Evolutionary conservation across 2,329 filamentous ascomycete species (phyloP), one percentile per base, ranked within the genome.

Genomic region (Pyricularia sp.): DNA sequence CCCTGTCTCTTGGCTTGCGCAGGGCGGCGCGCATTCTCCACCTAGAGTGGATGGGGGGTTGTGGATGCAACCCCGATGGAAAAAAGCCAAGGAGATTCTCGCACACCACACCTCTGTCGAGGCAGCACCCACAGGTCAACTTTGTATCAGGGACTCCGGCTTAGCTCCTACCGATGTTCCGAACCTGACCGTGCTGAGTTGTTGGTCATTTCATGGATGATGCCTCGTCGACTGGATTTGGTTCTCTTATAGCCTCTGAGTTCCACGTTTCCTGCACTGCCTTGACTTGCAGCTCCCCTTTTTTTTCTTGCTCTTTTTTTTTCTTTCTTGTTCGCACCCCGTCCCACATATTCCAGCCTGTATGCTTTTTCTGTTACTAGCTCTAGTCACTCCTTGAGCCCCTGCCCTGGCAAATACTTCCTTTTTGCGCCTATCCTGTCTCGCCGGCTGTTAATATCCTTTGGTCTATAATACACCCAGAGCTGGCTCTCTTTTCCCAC

Each of bases 401-500:
- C 71, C 73, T 74, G 70, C 72, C 71, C 72, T 76, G 75, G 74
- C 42, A 65, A 65, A 17, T 11, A 36, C 42, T 64, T 65, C 4
- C 12, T 2, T 26, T 65, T 70, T 70, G 70, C 72, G 71, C 64
- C 64, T 65, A 25, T 26, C 64, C 64, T 31, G 64, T 42, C 59
- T 30, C 59, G 23, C 59, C 23, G 31, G 64, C 79, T 79, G 79
- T 79, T 76, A 74, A 73, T 72, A 70, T 70, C 73, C 75, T 77
- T 76, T 78, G 77, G 77, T 79, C 78, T 81, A 81, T 82, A 81
- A 76, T 75, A 79, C 76, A 77, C 78, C 81, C 82, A 81, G 83
- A 86, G 83, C 84, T 84, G 84, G 84, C 80, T 84, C 83, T 85
- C 82, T 83, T 78, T 78, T 77, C 75, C 74, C 74, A 78, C 78